These are phyloP conservation scores for Umbelopsis ramanniana DNA, from an alignment of 192 early-diverging fungal genomes.

Conservation along the genomic window DNA sequence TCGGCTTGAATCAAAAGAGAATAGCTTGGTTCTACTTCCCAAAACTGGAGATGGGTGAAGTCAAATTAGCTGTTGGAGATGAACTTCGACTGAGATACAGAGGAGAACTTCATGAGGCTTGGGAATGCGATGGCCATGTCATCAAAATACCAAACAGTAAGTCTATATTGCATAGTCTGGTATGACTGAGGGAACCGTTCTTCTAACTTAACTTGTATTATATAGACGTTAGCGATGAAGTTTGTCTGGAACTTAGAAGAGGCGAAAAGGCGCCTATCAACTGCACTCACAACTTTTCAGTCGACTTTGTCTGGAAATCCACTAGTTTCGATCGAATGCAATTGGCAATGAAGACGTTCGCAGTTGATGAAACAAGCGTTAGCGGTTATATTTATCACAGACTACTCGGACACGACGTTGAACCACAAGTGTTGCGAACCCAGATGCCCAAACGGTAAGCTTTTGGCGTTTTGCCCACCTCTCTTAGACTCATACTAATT, in stretches of 20 bases:
- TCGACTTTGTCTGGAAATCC: constrained; percentile 99
- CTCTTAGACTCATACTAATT: neutral
- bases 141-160: constrained; percentile 95
- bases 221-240: constrained; percentile 87
- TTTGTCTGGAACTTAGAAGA: constrained; percentile 85
- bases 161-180: constrained; percentile 23
- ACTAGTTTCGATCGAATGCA: constrained; percentile 98
- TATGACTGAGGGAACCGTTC: neutral
- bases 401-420: constrained; percentile 93
- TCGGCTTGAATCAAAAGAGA: constrained; percentile 91
- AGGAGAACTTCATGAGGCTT: constrained; percentile 82
- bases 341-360: constrained; percentile 94
- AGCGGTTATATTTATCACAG: constrained; percentile 96
- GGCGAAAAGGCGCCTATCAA: constrained; percentile 73
- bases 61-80: constrained; percentile 92
- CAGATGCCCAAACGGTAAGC: constrained; percentile 76
- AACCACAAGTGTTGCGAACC: constrained; percentile 79
- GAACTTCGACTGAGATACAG: constrained; percentile 88
- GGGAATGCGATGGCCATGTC: constrained; percentile 91
- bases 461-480: too few species aligned
- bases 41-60: constrained; percentile 89
- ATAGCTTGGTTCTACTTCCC: constrained; percentile 93
- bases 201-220: neutral
- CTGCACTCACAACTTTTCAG: constrained; percentile 87
- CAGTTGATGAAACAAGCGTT: constrained; percentile 91